Percentiles rank a stretch among this genome's conserved stretches.
Evolutionary conservation across 495 filamentous ascomycete species (phyloP).

Genomic region (Aspergillus mulundensis): DNA sequence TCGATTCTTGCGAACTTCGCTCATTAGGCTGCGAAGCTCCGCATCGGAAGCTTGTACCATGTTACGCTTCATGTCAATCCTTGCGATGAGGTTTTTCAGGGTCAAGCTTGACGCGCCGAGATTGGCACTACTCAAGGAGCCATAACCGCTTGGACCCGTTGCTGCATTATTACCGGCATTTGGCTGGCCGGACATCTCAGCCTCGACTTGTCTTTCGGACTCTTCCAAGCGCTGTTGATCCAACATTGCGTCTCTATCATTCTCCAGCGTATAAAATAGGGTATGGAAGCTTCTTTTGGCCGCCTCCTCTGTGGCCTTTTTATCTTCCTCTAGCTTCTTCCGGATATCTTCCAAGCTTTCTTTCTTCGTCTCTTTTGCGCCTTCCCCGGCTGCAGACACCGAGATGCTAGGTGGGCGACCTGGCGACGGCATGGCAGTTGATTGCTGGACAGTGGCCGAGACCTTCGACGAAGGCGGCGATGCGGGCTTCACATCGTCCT

Average conservation of each 20-base stretch:
- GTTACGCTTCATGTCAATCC: slow-evolving; percentile 87
- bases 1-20: slow-evolving; percentile 92
- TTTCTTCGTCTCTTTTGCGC: slow-evolving; percentile 46
- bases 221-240: slow-evolving; percentile 97
- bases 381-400: slow-evolving; percentile 26
- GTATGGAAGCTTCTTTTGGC: slow-evolving; percentile 87
- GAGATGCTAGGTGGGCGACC: slow-evolving; percentile 29
- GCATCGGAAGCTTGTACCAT: slow-evolving; percentile 86
- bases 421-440: slow-evolving; percentile 24
- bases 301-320: slow-evolving; percentile 86
- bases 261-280: slow-evolving; percentile 90
- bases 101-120: slow-evolving; percentile 96
- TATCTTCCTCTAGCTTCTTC: slow-evolving; percentile 89
- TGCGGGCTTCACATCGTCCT: slow-evolving; percentile 65
- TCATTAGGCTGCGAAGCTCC: slow-evolving; percentile 86
- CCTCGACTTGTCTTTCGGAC: slow-evolving; percentile 90
- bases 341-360: slow-evolving; percentile 79
- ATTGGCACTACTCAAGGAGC: slow-evolving; percentile 87
- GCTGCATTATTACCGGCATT: slow-evolving; percentile 44
- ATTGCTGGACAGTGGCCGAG: slow-evolving; percentile 36
- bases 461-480: slow-evolving; percentile 55
- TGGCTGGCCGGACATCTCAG: slow-evolving; percentile 75
- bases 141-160: slow-evolving; percentile 57
- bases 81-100: slow-evolving; percentile 89
- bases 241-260: slow-evolving; percentile 91